A percentile compares a stretch with the other conserved stretches of the same genome.
These are phyloP conservation scores for Diospyros kaki DNA, from an alignment of 148 eudicot genomes.

Conservation along the genomic window DNA sequence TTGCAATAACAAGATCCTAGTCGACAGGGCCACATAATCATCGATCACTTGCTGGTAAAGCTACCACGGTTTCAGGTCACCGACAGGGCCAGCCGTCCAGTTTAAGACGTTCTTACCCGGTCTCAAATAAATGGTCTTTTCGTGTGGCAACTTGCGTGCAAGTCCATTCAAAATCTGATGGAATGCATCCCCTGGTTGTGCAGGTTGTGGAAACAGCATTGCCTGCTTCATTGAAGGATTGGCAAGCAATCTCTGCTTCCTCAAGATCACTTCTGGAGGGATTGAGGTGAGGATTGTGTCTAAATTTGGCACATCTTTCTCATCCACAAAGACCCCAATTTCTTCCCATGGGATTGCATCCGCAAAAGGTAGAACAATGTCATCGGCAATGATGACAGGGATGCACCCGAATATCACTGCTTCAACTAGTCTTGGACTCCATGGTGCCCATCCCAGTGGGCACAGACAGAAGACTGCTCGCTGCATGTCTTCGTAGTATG, in stretches of 20 bases:
- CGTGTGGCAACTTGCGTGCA: conserved; percentile 83
- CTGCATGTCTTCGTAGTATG: conserved; percentile 97
- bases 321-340: conserved; percentile 75
- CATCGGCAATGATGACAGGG: conserved; percentile 92
- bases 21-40: no score
- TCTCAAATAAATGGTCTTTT: conserved; percentile 46
- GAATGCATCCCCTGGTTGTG: conserved; percentile 85
- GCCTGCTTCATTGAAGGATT: conserved; percentile 96
- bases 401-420: conserved; percentile 94
- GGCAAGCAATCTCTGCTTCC: conserved; percentile 86
- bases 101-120: conserved; percentile 61
- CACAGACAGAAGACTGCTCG: conserved; percentile 88
- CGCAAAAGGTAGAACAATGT: conserved; percentile 89
- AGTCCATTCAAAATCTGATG: conserved; percentile 93
- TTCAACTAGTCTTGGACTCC: conserved; percentile 95
- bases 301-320: conserved; percentile 78
- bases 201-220: conserved; percentile 93
- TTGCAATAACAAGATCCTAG: no score
- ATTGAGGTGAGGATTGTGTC: conserved; percentile 83
- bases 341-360: conserved; percentile 99
- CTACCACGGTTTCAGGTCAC: conserved; percentile 91
- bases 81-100: conserved; percentile 94
- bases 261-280: conserved; percentile 69
- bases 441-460: conserved; percentile 98
- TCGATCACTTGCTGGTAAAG: no score